phyloP scores from a whole-genome alignment of 1,284 basidiomycete genomes.

The Tranzscheliella williamsii region DNA sequence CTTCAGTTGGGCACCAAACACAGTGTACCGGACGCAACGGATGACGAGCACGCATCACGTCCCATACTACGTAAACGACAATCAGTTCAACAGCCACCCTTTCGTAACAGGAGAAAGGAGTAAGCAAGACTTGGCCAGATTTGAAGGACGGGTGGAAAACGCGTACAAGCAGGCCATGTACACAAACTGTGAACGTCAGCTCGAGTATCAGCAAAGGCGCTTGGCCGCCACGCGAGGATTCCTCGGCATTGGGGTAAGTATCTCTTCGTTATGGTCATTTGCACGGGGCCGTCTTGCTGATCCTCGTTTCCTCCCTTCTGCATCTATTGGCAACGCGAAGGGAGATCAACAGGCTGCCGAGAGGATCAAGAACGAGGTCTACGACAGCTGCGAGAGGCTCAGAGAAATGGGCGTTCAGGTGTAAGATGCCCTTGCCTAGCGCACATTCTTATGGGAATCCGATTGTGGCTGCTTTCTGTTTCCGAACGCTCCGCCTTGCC shows the following conservation, averaged over 20 bases:
- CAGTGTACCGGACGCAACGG: slow-evolving; percentile 49
- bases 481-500: too few species aligned
- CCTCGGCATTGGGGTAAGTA: slow-evolving; percentile 44
- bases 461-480: too few species aligned
- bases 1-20: slow-evolving; percentile 71
- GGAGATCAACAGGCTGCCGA: slow-evolving; percentile 42
- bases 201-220: slow-evolving; percentile 43
- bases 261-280: too few species aligned
- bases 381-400: slow-evolving; percentile 56
- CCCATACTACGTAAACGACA: slow-evolving; percentile 81
- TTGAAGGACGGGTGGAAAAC: slow-evolving; percentile 49
- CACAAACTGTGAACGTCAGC: slow-evolving; percentile 28
- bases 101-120: slow-evolving; percentile 55
- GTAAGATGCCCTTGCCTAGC: too few species aligned
- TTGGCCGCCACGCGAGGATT: slow-evolving; percentile 39
- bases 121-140: slow-evolving; percentile 20
- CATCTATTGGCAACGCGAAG: too few species aligned
- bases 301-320: neutral
- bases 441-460: too few species aligned
- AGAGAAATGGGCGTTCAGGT: slow-evolving; percentile 46
- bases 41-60: slow-evolving; percentile 71
- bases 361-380: slow-evolving; percentile 48
- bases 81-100: slow-evolving; percentile 77
- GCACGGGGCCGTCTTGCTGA: too few species aligned
- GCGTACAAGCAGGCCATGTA: slow-evolving; percentile 44